These are phyloP conservation scores for Clarireedia monteithiana DNA, from an alignment of 2,329 filamentous ascomycete species.

Conservation along the genomic window DNA sequence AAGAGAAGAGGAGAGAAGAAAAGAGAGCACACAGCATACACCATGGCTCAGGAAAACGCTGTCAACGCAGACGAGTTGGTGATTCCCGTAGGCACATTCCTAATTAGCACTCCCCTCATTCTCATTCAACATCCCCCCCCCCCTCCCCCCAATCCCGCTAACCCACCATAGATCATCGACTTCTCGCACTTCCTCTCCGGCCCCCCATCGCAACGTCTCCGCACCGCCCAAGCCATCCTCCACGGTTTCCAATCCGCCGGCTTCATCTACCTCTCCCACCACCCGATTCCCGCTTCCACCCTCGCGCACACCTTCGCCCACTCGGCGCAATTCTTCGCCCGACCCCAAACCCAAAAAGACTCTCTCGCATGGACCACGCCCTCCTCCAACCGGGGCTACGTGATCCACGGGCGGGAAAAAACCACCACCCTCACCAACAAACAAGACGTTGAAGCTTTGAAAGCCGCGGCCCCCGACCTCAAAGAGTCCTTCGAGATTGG, in stretches of 20 bases:
- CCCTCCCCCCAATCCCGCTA: background rate
- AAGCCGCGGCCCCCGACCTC: conserved; percentile 50
- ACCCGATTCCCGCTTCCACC: conserved; percentile 56
- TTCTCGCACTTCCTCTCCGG: conserved; percentile 66
- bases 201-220: conserved; percentile 48
- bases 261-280: conserved; percentile 82
- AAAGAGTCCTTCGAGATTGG: conserved; percentile 62
- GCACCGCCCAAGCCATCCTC: conserved; percentile 65
- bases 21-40: too few relatives aligned
- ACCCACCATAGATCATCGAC: conserved; percentile 58
- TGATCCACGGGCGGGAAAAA: conserved; percentile 34
- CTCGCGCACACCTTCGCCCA: conserved; percentile 56
- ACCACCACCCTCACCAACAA: conserved; percentile 17
- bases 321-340: conserved; percentile 64
- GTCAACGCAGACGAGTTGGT: too few relatives aligned
- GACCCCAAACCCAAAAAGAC: conserved; percentile 51
- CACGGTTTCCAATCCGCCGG: conserved; percentile 77
- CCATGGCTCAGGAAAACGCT: too few relatives aligned
- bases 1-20: too few relatives aligned
- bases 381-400: conserved; percentile 67
- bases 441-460: conserved; percentile 38
- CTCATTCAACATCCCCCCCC: background rate
- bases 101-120: background rate
- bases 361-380: conserved; percentile 63
- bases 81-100: conserved; percentile 1